Evolutionary conservation across 129 eudicot genomes (phyloP).

Genomic region (Escallonia herrerae): DNA sequence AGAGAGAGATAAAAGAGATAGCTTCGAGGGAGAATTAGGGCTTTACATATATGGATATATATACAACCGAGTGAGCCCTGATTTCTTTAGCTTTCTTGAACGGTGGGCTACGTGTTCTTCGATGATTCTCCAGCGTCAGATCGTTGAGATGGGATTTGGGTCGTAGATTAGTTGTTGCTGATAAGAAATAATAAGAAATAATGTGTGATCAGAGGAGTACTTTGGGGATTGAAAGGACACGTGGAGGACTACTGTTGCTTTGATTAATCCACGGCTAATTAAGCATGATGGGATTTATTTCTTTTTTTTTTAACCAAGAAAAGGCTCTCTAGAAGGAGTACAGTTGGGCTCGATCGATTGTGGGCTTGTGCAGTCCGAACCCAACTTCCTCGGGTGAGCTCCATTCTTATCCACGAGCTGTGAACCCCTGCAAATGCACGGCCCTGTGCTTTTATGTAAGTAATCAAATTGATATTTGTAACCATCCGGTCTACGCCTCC

Average conservation of each 20-base stretch:
- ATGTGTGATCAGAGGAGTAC: background rate
- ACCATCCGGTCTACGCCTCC: too few relatives aligned
- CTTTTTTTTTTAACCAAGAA: background rate
- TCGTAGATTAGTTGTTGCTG: conserved; percentile 9
- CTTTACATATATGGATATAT: conserved; percentile 11
- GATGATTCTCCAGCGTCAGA: conserved; percentile 9
- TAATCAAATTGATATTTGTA: too few relatives aligned
- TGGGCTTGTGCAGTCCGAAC: too few relatives aligned
- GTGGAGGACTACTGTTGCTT: conserved; percentile 4
- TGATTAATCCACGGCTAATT: too few relatives aligned
- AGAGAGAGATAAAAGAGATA: background rate
- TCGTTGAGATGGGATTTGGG: background rate
- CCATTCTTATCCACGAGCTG: too few relatives aligned
- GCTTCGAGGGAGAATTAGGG: background rate
- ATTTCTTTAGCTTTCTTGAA: conserved; percentile 11
- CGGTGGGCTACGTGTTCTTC: conserved; percentile 8
- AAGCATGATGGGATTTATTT: background rate
- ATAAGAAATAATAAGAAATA: too few relatives aligned
- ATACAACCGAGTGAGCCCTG: conserved; percentile 37
- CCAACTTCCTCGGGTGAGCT: too few relatives aligned
- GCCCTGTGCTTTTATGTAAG: too few relatives aligned
- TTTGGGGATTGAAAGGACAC: conserved; percentile 5
- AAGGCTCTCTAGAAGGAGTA: background rate
- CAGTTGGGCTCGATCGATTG: too few relatives aligned
- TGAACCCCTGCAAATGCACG: too few relatives aligned